phyloP scores from a whole-genome alignment of 441 rosid species.

The Gossypium aridum region DNA sequence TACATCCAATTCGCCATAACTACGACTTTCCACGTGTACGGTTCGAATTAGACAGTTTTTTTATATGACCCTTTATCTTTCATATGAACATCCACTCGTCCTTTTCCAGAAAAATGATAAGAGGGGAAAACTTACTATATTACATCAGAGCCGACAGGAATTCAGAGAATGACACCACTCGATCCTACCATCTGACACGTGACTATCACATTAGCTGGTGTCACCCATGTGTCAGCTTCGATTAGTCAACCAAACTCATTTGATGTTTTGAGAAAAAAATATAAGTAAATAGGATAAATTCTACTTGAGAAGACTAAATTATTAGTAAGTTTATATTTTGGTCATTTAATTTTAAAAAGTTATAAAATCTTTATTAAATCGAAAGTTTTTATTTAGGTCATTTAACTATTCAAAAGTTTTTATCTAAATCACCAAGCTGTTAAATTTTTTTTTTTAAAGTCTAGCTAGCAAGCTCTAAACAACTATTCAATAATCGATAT shows the following conservation, averaged over 20 bases:
- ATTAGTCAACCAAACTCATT: conserved; percentile 7
- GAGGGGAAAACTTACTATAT: neutral
- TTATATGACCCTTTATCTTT: neutral
- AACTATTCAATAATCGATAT: too few relatives aligned
- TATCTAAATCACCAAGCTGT: too few relatives aligned
- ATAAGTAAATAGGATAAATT: neutral
- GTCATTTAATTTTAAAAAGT: too few relatives aligned
- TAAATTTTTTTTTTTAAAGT: too few relatives aligned
- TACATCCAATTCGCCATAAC: neutral
- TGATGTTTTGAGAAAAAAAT: neutral
- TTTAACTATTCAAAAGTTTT: too few relatives aligned
- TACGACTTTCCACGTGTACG: neutral
- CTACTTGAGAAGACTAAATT: neutral
- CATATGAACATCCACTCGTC: neutral
- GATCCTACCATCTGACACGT: neutral
- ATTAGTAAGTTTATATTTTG: neutral
- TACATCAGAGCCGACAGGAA: conserved; percentile 16
- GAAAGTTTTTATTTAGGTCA: too few relatives aligned
- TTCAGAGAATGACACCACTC: conserved; percentile 26
- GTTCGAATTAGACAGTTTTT: neutral
- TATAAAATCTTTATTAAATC: too few relatives aligned
- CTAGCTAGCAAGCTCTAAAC: too few relatives aligned
- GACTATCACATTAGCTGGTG: neutral
- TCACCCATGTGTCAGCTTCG: neutral
- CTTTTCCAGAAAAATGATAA: neutral